phyloP scores from a whole-genome alignment of 257 asterid species.

The Nicotiana tabacum region DNA sequence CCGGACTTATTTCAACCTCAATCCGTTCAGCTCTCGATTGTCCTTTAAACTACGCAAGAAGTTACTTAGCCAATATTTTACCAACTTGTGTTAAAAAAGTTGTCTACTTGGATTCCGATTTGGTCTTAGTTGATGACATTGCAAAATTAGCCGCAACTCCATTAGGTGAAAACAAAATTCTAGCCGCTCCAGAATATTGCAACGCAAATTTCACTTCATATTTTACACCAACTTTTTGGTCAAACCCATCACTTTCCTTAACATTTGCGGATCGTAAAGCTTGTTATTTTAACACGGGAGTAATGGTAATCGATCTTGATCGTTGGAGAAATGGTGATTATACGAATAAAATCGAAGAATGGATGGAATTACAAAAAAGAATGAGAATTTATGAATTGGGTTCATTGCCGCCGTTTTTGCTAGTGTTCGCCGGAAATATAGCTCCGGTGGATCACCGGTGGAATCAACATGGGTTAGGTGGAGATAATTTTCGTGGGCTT shows the following conservation, averaged over 20 bases:
- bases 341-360: conserved; percentile 74
- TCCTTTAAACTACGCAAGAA: conserved; percentile 86
- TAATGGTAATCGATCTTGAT: conserved; percentile 80
- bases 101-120: conserved; percentile 83
- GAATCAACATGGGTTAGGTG: conserved; percentile 95
- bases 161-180: conserved; percentile 39
- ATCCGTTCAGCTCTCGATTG: conserved; percentile 95
- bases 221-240: conserved; percentile 88
- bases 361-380: conserved; percentile 92
- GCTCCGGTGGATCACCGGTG: conserved; percentile 81
- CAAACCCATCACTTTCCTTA: conserved; percentile 71
- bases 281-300: conserved; percentile 94
- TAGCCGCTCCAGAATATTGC: conserved; percentile 96
- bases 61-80: conserved; percentile 68
- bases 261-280: conserved; percentile 65
- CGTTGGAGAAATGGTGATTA: conserved; percentile 76
- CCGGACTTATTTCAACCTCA: conserved; percentile 81
- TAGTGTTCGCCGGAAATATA: conserved; percentile 82
- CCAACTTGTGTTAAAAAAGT: conserved; percentile 68
- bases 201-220: conserved; percentile 83
- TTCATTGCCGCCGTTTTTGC: conserved; percentile 77
- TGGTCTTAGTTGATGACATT: conserved; percentile 81
- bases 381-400: conserved; percentile 86
- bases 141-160: conserved; percentile 57
- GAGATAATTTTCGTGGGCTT: conserved; percentile 83